Percentiles rank a stretch among this genome's conserved stretches.
phyloP scores from a whole-genome alignment of 768 basidiomycete genomes.

The Tylopilus vinaceipallidus region DNA sequence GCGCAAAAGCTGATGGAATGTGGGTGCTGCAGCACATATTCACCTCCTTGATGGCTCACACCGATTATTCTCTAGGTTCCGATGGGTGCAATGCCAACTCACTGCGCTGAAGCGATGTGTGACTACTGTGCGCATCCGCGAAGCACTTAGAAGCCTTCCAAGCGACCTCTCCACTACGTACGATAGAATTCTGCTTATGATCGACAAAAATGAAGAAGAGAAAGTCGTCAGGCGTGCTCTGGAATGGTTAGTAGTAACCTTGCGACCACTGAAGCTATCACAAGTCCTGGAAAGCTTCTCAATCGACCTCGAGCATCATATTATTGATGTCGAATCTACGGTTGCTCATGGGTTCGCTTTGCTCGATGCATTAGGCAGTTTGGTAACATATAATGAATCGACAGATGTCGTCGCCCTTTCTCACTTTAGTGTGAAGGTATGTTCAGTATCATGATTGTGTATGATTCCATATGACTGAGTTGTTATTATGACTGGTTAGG shows the following conservation, averaged over 20 bases:
- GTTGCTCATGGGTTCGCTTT: too few species aligned
- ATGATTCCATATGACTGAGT: not conserved
- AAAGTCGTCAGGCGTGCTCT: not conserved
- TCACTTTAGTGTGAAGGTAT: conserved; percentile 8
- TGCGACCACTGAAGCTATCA: not conserved
- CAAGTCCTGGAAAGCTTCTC: not conserved
- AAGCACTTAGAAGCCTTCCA: conserved; percentile 5
- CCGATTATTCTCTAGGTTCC: conserved; percentile 4
- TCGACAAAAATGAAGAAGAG: not conserved
- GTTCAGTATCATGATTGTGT: not conserved
- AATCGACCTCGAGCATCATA: too few species aligned
- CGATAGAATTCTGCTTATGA: not conserved
- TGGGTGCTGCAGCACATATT: not conserved
- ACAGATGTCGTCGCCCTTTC: not conserved
- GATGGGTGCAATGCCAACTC: conserved; percentile 18
- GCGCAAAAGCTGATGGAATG: conserved; percentile 9
- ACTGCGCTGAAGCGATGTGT: conserved; percentile 2
- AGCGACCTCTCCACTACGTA: conserved; percentile 2
- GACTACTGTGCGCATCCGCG: not conserved
- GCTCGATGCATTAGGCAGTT: too few species aligned
- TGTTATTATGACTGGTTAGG: not conserved
- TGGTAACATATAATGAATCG: too few species aligned
- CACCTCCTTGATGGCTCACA: not conserved
- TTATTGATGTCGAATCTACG: too few species aligned
- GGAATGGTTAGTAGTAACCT: conserved; percentile 6